phyloP scores from a whole-genome alignment of 208 protist species.

The Herpetomonas samuelpessoai region DNA sequence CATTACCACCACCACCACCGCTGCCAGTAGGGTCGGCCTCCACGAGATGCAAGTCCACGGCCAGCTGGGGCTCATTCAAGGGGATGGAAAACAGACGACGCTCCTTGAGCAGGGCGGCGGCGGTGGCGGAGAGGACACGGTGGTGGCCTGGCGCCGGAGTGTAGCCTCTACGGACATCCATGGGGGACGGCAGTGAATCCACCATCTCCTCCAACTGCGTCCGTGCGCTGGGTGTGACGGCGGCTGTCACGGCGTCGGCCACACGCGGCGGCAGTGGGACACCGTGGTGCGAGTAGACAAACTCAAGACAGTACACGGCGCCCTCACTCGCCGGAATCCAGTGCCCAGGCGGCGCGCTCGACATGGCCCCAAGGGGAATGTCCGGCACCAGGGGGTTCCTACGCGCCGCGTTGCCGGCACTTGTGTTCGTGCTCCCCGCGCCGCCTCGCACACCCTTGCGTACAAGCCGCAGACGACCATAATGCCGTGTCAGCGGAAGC shows the following conservation, averaged over 20 bases:
- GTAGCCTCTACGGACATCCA: slow-evolving; percentile 25
- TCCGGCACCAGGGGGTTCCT: not conserved
- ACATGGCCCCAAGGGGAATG: not conserved
- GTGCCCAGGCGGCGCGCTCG: not conserved
- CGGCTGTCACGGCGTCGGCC: slow-evolving; percentile 22
- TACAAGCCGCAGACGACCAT: slow-evolving; percentile 41
- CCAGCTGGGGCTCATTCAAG: slow-evolving; percentile 56
- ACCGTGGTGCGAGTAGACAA: slow-evolving; percentile 58
- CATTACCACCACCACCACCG: no score
- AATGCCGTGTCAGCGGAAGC: slow-evolving; percentile 13
- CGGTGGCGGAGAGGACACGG: not conserved
- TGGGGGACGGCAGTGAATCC: slow-evolving; percentile 38
- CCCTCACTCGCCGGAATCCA: not conserved
- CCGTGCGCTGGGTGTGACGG: slow-evolving; percentile 7
- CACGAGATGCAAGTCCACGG: slow-evolving; percentile 54
- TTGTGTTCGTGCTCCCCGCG: not conserved
- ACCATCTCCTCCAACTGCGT: slow-evolving; percentile 43
- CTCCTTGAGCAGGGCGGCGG: slow-evolving; percentile 26
- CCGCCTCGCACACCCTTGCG: slow-evolving; percentile 16
- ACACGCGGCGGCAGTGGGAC: slow-evolving; percentile 34
- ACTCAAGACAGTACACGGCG: slow-evolving; percentile 49
- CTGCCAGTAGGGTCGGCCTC: slow-evolving; percentile 42
- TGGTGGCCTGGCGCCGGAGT: slow-evolving; percentile 9
- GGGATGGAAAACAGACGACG: slow-evolving; percentile 75
- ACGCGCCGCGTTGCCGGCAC: not conserved